These are phyloP conservation scores for Polygonum aviculare DNA, from an alignment of 148 eudicot genomes.

Conservation along the genomic window DNA sequence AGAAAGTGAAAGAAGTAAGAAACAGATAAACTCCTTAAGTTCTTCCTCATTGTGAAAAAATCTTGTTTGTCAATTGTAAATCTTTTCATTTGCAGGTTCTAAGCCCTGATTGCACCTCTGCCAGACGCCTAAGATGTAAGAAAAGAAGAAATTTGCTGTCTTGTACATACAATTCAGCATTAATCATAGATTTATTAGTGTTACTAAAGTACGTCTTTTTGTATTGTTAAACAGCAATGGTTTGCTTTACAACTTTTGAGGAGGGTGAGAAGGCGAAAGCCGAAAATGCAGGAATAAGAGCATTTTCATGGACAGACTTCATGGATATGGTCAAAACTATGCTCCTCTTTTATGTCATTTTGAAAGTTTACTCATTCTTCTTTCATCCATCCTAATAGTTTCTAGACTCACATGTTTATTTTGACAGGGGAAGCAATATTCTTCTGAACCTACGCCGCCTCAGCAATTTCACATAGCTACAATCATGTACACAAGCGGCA, in stretches of 20 bases:
- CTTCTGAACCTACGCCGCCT: constrained; percentile 51
- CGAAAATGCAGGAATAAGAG: constrained; percentile 34
- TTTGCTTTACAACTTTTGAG: constrained; percentile 63
- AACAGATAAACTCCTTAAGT: not conserved
- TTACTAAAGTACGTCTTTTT: not conserved
- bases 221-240: constrained; percentile 37
- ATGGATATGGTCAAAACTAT: constrained; percentile 37
- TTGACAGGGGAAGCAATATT: constrained; percentile 57
- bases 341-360: not conserved
- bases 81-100: constrained; percentile 29
- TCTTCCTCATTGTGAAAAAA: not conserved
- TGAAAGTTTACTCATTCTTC: not conserved
- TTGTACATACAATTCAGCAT: not conserved
- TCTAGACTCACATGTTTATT: not conserved
- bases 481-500: constrained; percentile 97
- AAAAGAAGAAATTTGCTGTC: not conserved
- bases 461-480: constrained; percentile 58
- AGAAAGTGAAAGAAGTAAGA: constrained; percentile 67
- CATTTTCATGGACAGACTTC: constrained; percentile 69
- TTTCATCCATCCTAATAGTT: not conserved
- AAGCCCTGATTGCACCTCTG: constrained; percentile 52
- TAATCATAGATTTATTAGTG: not conserved
- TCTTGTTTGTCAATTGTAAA: not conserved
- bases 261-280: constrained; percentile 50
- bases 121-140: constrained; percentile 65